A percentile compares a stretch with the other conserved stretches of the same genome.
Conservation (phyloP, 2,329 filamentous ascomycete species). For the Penicillium palitans region DNA sequence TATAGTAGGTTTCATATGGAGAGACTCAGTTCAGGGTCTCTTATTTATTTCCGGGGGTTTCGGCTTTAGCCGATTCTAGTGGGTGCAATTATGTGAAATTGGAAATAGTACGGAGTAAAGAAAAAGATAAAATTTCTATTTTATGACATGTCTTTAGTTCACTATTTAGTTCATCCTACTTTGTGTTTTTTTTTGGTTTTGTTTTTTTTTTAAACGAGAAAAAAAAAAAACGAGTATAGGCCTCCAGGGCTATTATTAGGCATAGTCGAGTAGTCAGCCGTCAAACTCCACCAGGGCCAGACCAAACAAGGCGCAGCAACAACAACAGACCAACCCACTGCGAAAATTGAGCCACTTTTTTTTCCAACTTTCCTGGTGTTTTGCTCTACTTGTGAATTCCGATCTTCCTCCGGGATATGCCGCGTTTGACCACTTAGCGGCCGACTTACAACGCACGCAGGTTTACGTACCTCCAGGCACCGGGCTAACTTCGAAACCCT, state of each 20-base stretch:
- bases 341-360: slow-evolving; percentile 6
- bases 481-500: neutral
- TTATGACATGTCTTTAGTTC: neutral
- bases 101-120: neutral
- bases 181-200: no score
- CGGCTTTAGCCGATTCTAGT: neutral
- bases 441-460: neutral
- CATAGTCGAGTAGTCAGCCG: slow-evolving; percentile 16
- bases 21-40: neutral
- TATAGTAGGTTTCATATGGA: no score
- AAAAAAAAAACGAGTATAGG: neutral
- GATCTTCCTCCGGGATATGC: slow-evolving; percentile 9
- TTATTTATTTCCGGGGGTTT: neutral
- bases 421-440: slow-evolving; percentile 5
- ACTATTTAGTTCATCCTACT: no score
- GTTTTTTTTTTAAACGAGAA: neutral
- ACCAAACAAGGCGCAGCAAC: slow-evolving; percentile 30
- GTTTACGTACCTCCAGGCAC: slow-evolving; percentile 7
- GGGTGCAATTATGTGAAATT: neutral
- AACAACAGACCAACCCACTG: slow-evolving; percentile 8
- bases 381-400: slow-evolving; percentile 2
- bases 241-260: slow-evolving; percentile 9
- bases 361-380: slow-evolving; percentile 12
- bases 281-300: slow-evolving; percentile 22
- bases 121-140: neutral